These are phyloP conservation scores for Rhizopogon salebrosus DNA, from an alignment of 768 basidiomycete genomes.

Conservation along the genomic window DNA sequence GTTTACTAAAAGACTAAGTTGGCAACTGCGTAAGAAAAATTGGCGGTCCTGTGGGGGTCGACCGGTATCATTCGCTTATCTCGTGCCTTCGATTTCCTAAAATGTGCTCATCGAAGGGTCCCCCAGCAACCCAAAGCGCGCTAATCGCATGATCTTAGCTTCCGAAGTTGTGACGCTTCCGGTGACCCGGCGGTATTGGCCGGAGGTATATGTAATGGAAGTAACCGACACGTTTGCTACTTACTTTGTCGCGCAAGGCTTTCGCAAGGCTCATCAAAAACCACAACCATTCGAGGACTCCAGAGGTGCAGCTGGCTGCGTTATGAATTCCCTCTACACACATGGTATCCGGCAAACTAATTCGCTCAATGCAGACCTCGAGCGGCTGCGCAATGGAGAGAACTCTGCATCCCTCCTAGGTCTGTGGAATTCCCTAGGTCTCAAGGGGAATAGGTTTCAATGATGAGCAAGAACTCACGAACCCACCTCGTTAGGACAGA, in stretches of 20 bases:
- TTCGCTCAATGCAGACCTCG: slow-evolving; percentile 82
- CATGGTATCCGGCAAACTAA: slow-evolving; percentile 89
- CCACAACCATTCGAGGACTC: not conserved
- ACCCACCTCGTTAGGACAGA: slow-evolving; percentile 68
- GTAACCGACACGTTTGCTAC: slow-evolving; percentile 3
- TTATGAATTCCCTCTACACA: slow-evolving; percentile 94
- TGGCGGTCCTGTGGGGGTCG: too few species aligned
- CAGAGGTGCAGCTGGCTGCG: slow-evolving; percentile 9
- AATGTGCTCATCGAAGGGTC: too few species aligned
- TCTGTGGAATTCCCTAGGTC: slow-evolving; percentile 31
- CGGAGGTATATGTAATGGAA: not conserved
- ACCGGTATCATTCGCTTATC: too few species aligned
- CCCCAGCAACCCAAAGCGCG: too few species aligned
- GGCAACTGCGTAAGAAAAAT: too few species aligned
- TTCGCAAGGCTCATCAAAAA: not conserved
- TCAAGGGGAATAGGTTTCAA: not conserved
- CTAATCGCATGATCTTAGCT: too few species aligned
- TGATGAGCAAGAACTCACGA: slow-evolving; percentile 7
- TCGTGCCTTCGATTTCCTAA: too few species aligned
- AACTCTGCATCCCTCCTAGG: slow-evolving; percentile 78
- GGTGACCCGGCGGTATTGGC: not conserved
- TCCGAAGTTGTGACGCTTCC: not conserved
- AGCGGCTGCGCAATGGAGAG: slow-evolving; percentile 77
- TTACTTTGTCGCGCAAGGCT: not conserved
- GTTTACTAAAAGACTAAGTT: too few species aligned